phyloP scores from a whole-genome alignment of 2,329 filamentous ascomycete species.

The Colletotrichum eremochloae region DNA sequence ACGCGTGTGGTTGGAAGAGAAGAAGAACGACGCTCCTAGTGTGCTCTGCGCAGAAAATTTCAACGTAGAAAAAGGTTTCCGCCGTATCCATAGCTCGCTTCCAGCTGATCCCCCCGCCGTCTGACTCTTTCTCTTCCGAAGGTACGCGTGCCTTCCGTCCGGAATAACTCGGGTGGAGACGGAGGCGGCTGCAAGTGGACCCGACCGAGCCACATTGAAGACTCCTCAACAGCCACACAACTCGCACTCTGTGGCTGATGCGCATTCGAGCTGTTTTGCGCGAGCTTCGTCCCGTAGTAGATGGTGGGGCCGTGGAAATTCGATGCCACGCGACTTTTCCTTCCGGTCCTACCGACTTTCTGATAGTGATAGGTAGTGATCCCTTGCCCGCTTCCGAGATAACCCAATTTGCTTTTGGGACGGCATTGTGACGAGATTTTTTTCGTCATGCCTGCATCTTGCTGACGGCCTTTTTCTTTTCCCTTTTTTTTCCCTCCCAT shows the following conservation, averaged over 20 bases:
- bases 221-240: neutral
- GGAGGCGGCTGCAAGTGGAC: neutral
- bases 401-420: neutral
- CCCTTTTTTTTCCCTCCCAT: neutral
- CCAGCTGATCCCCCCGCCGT: slow-evolving; percentile 14
- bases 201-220: neutral
- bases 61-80: slow-evolving; percentile 36
- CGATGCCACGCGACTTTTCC: slow-evolving; percentile 21
- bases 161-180: slow-evolving; percentile 25
- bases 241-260: neutral
- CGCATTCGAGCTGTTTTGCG: neutral
- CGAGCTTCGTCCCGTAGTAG: neutral
- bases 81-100: slow-evolving; percentile 38
- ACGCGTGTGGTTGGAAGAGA: slow-evolving; percentile 35
- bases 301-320: slow-evolving; percentile 30
- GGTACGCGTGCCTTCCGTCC: slow-evolving; percentile 1
- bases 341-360: slow-evolving; percentile 18
- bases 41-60: slow-evolving; percentile 35
- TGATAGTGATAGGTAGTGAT: neutral
- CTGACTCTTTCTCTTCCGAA: slow-evolving; percentile 23
- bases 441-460: neutral
- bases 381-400: neutral
- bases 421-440: neutral
- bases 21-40: neutral
- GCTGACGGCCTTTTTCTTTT: neutral